A percentile compares a stretch with the other conserved stretches of the same genome.
Evolutionary conservation across 2,329 filamentous ascomycete genomes (phyloP).

Genomic region (Epichloe sp.): DNA sequence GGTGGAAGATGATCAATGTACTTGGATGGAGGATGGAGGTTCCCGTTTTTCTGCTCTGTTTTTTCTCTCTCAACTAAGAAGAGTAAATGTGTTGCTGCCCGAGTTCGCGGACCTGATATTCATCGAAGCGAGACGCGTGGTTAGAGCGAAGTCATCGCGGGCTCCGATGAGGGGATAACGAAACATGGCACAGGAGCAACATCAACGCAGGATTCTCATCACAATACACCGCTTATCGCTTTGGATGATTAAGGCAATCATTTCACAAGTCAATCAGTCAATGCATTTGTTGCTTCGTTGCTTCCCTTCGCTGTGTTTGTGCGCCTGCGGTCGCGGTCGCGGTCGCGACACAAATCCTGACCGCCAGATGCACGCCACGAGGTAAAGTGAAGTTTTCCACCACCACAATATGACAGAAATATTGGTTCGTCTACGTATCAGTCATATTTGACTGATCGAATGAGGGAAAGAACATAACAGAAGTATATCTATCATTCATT

Average conservation of each 20-base stretch:
- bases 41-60: too few relatives aligned
- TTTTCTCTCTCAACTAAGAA: too few relatives aligned
- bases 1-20: background rate
- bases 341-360: background rate
- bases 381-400: background rate
- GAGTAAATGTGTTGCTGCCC: background rate
- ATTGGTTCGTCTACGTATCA: background rate
- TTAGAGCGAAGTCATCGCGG: constrained; percentile 3
- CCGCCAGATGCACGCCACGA: background rate
- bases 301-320: background rate
- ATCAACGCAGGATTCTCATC: background rate
- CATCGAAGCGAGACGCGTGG: background rate
- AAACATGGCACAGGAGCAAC: background rate
- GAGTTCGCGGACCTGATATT: too few relatives aligned
- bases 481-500: background rate
- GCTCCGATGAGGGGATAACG: background rate
- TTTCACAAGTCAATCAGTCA: too few relatives aligned
- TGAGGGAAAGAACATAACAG: background rate
- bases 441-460: background rate
- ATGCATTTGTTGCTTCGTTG: too few relatives aligned
- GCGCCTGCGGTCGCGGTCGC: background rate
- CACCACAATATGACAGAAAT: background rate
- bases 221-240: background rate
- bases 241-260: too few relatives aligned
- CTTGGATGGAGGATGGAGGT: too few relatives aligned